Percentiles rank a stretch among this genome's conserved stretches.
phyloP scores from a whole-genome alignment of 306 rosid species.

The Abrus pulchellus region DNA sequence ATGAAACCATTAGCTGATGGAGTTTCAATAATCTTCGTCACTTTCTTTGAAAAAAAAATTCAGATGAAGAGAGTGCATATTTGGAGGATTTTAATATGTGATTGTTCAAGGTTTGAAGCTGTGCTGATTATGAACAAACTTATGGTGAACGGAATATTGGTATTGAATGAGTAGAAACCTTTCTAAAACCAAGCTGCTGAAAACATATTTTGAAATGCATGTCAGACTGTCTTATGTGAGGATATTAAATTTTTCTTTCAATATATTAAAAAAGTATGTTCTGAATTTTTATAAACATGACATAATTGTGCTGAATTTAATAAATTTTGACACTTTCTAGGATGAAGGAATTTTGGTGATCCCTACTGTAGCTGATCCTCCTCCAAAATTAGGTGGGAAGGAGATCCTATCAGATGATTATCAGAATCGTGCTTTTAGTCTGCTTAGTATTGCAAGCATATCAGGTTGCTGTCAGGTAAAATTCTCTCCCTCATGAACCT shows the following conservation, averaged over 20 bases:
- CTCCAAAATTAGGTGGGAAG: constrained; percentile 91
- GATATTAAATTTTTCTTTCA: background rate
- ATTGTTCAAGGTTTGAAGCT: constrained; percentile 5
- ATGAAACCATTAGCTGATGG: background rate
- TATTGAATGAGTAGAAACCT: constrained; percentile 3
- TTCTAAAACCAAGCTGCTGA: constrained; percentile 19
- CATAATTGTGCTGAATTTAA: constrained; percentile 18
- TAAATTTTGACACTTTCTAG: constrained; percentile 52
- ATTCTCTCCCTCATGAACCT: constrained; percentile 33
- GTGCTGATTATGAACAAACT: constrained; percentile 23
- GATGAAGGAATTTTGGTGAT: constrained; percentile 96
- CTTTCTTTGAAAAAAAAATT: background rate
- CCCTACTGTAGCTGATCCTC: constrained; percentile 91
- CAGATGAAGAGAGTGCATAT: background rate
- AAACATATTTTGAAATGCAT: constrained; percentile 3
- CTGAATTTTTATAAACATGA: background rate
- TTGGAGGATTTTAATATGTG: constrained; percentile 22
- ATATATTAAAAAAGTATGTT: background rate
- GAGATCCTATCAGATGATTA: constrained; percentile 77
- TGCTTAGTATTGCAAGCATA: constrained; percentile 89
- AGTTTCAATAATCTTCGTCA: background rate
- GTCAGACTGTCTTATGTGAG: no score
- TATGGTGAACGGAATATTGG: constrained; percentile 20
- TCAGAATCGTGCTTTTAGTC: constrained; percentile 70
- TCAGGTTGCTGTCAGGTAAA: constrained; percentile 98